Conservation (phyloP, 129 eudicot genomes). For the Mikania micrantha region DNA sequence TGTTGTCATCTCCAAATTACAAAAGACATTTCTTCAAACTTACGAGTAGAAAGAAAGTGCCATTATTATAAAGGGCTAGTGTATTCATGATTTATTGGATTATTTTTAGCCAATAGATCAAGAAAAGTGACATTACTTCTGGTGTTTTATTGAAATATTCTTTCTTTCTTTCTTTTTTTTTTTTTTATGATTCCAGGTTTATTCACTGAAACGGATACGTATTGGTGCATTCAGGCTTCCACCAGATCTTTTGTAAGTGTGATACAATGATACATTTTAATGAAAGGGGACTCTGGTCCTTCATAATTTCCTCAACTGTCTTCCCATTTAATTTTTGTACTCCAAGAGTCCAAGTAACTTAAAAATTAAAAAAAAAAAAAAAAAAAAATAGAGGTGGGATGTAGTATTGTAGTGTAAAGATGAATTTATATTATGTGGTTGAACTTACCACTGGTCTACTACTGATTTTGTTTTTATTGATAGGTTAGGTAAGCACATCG, state of each 20-base stretch:
- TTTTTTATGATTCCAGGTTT: slow-evolving; percentile 41
- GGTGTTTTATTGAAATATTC: background rate
- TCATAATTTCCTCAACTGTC: background rate
- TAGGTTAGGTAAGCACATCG: slow-evolving; percentile 83
- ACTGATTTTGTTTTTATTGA: background rate
- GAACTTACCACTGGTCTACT: background rate
- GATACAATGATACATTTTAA: background rate
- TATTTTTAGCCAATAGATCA: background rate
- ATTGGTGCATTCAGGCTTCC: slow-evolving; percentile 95
- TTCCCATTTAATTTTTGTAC: background rate
- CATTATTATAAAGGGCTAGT: background rate
- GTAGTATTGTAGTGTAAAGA: background rate
- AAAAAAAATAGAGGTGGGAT: background rate
- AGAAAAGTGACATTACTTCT: background rate
- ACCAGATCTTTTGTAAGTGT: slow-evolving; percentile 83
- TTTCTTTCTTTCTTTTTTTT: no score
- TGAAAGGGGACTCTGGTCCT: background rate
- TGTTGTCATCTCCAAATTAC: background rate
- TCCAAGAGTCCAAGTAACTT: no score
- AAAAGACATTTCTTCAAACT: background rate
- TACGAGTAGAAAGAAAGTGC: background rate
- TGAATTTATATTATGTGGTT: background rate
- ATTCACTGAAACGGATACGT: slow-evolving; percentile 82
- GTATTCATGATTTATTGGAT: background rate
- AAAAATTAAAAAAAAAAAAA: no score